Evolutionary conservation across 2,329 filamentous ascomycete species (phyloP).

Genomic region (Alternaria dauci): DNA sequence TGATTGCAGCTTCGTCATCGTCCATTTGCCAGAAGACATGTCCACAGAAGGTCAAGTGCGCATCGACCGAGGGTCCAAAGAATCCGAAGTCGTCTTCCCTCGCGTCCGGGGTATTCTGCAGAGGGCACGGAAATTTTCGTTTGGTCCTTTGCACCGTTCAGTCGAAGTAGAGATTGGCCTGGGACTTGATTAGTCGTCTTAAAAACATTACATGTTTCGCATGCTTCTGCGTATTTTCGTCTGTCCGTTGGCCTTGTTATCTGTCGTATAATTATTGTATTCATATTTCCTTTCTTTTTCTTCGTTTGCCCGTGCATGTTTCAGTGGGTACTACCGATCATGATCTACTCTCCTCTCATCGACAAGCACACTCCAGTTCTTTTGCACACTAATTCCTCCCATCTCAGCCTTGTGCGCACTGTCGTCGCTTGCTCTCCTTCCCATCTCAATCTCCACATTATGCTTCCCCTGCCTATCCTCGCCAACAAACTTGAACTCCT

Average conservation of each 20-base stretch:
- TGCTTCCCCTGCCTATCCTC: slow-evolving; percentile 18
- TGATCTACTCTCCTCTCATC: slow-evolving; percentile 10
- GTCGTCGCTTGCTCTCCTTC: slow-evolving; percentile 14
- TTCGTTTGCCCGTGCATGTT: neutral
- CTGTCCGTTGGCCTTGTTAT: neutral
- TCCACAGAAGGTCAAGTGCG: slow-evolving; percentile 12
- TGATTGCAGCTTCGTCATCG: slow-evolving; percentile 20
- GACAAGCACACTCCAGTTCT: slow-evolving; percentile 18
- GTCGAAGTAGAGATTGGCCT: slow-evolving; percentile 19
- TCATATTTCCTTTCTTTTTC: neutral
- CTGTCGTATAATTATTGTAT: neutral
- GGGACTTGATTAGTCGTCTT: neutral
- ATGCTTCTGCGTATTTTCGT: neutral
- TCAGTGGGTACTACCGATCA: neutral
- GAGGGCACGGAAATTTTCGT: slow-evolving; percentile 13
- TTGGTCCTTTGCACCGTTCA: slow-evolving; percentile 14
- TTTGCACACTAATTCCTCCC: slow-evolving; percentile 13
- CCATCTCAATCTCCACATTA: slow-evolving; percentile 17
- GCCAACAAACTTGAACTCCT: slow-evolving; percentile 25
- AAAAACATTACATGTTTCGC: neutral
- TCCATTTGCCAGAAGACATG: slow-evolving; percentile 27
- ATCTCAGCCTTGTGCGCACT: slow-evolving; percentile 7
- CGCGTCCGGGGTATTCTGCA: slow-evolving; percentile 14
- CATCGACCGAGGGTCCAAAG: slow-evolving; percentile 11
- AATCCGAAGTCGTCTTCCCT: slow-evolving; percentile 8